Base-by-base conservation (phyloP, 176 grass and related monocot species). In the Aegilops sharonensis region DNA sequence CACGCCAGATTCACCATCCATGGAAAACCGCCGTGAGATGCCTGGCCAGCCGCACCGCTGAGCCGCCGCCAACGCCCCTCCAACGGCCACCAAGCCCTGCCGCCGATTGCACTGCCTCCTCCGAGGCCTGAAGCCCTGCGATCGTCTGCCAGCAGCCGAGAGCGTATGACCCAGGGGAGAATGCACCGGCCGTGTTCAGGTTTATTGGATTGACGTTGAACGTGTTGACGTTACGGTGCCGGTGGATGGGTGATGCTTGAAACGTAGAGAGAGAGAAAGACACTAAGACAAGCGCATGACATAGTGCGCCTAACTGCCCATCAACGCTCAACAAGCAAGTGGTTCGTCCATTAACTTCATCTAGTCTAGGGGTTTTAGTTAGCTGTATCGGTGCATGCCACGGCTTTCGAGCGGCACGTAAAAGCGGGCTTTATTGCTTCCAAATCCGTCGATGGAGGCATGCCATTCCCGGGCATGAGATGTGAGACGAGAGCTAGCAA, bases 371-470 rank as follows among this genome's bases (percentile, higher is more conserved):
- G 10, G 4, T 34, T 85, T 77, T 14, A 69, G 48, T 76, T 15
- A 68, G 68, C 66, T 60, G 4, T 0, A 75, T 8, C 31, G 17
- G 81, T 54, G 27, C 29, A 39, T 68, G 35, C 12, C n/a, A 5
- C 75, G 68, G 21, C 81, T 36, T 68, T 77, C 21, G 39, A 35
- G 77, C 15, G 35, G 23, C 48, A 18, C 69, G 2, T 39, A 79
- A 91, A 82, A 81, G 89, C 9, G 31, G 20, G 76, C 76, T 85
- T 88, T 81, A 81, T 81, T 65, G 39, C 64, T 91, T 72, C 86
- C 90, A 14, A 81, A 85, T 72, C 64, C 0, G 31, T 24, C 11
- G 17, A 30, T 52, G 8, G 8, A 25, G n/a, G 12, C 61, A 48
- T 73, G 43, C 59, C 84, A 65, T 66, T 64, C 12, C 3, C 13